A percentile compares a stretch with the other conserved stretches of the same genome.
Conservation (phyloP, 208 protist species). For the Leishmania mexicana region DNA sequence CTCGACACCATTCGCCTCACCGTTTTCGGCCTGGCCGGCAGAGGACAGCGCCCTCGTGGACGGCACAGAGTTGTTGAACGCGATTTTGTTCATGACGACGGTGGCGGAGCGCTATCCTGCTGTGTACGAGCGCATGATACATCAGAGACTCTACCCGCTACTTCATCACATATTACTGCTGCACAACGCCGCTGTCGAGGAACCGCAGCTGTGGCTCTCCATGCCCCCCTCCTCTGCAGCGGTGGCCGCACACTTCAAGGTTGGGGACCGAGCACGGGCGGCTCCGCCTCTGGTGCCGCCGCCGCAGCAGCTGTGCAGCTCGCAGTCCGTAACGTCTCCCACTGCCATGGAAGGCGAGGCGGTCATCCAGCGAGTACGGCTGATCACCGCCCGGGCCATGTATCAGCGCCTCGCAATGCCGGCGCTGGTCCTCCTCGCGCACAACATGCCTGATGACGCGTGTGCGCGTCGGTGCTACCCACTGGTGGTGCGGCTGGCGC, state of each 20-base stretch:
- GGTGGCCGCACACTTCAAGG: not conserved
- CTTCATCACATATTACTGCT: constrained; percentile 47
- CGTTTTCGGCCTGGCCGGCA: not conserved
- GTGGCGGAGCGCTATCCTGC: constrained; percentile 38
- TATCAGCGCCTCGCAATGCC: constrained; percentile 57
- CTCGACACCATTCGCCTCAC: not conserved
- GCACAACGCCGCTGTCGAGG: constrained; percentile 23
- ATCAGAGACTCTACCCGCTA: constrained; percentile 48
- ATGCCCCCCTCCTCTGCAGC: constrained; percentile 19
- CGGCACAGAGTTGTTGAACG: constrained; percentile 46
- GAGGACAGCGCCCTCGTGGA: constrained; percentile 28
- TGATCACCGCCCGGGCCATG: constrained; percentile 27
- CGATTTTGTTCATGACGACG: constrained; percentile 50
- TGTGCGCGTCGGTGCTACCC: constrained; percentile 34
- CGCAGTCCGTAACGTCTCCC: not conserved
- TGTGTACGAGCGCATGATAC: constrained; percentile 46
- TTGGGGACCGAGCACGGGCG: not conserved
- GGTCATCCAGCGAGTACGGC: constrained; percentile 11
- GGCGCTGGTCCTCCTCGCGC: constrained; percentile 55
- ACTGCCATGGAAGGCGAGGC: not conserved
- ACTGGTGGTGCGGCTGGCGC: constrained; percentile 42
- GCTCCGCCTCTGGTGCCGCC: not conserved
- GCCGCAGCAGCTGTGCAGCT: not conserved
- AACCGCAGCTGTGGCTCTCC: constrained; percentile 22
- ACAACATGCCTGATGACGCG: constrained; percentile 53